Evolutionary conservation across 73 alveolate genomes (phyloP), one percentile per base, ranked within the genome.

Genomic region (Paramecium sonneborni): DNA sequence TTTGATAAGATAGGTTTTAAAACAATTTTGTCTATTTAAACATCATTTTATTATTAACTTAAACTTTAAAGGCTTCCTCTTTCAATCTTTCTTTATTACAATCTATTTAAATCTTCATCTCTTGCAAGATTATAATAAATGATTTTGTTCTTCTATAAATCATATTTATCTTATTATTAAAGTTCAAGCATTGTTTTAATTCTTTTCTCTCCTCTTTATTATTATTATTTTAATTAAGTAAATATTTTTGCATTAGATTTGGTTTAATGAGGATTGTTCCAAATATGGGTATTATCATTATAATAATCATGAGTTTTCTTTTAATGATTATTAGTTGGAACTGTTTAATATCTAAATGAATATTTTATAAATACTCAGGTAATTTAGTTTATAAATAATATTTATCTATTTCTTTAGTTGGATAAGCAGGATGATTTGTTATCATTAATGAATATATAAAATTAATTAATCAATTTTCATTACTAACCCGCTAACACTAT

Each of bases 221-320:
- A 20, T 41, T 79, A 46, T 41, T 79, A 24, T n/a, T 43, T 43
- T 21, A 79, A 6, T 79, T 79, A 44, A 8, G 23, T 41, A 28
- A 43, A 79, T 23, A 79, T 5, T 79, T 79, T 79, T 14, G 55
- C 18, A 79, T 79, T 79, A 0, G 90, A 79, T 12, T 46, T 43
- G 41, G 90, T 76, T 41, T 79, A 37, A 79, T 79, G 90, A 43
- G 44, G 44, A 34, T 79, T 79, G 28, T 79, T 79, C 90, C 90
- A 79, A 79, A 79, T 79, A 43, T 79, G 90, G 48, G 72, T 41
- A 24, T 79, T 79, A 43, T 79, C 90, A 79, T 79, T 32, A 79
- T 79, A 79, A 79, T 79, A 79, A 30, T 79, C 41, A 44, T 79
- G 72, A 18, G n/a, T 79, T 30, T 79, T 79, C 14, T 43, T 79